Evolutionary conservation across 306 rosid species (phyloP).

Genomic region (Sicyos edulis): DNA sequence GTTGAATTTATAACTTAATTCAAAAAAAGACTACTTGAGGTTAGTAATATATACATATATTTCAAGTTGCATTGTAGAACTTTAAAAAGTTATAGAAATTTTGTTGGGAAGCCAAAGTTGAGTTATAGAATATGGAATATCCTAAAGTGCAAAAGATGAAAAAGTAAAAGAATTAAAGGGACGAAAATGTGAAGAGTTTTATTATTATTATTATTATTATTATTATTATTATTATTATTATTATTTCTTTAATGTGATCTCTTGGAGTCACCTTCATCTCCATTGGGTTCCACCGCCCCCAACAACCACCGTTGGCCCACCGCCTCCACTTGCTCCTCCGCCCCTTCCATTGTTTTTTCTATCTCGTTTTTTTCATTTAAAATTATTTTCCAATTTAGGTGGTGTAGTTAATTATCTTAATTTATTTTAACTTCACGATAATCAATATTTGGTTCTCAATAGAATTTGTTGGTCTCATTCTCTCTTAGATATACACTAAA

Average conservation of each 20-base stretch:
- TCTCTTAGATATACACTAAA: too few species aligned
- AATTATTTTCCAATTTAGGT: neutral
- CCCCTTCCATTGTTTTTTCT: neutral
- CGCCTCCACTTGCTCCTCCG: neutral
- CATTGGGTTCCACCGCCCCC: constrained; percentile 20
- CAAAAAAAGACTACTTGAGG: too few species aligned
- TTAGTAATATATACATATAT: too few species aligned
- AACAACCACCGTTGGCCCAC: constrained; percentile 19
- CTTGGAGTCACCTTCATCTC: neutral
- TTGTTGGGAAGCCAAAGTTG: neutral
- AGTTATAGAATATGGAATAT: constrained; percentile 20
- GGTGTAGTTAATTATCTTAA: too few species aligned
- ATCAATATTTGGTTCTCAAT: too few species aligned
- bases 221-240: neutral
- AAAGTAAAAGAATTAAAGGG: neutral
- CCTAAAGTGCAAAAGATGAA: constrained; percentile 9
- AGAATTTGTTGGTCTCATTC: too few species aligned
- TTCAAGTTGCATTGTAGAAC: neutral
- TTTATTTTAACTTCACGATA: too few species aligned
- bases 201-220: neutral
- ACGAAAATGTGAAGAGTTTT: neutral
- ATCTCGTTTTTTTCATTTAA: neutral
- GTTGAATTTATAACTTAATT: too few species aligned
- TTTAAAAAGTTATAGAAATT: neutral
- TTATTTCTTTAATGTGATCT: neutral